Percentiles rank a stretch among this genome's conserved stretches.
phyloP scores from a whole-genome alignment of 1,139 yeast species.

The Yamadazyma diospyri region DNA sequence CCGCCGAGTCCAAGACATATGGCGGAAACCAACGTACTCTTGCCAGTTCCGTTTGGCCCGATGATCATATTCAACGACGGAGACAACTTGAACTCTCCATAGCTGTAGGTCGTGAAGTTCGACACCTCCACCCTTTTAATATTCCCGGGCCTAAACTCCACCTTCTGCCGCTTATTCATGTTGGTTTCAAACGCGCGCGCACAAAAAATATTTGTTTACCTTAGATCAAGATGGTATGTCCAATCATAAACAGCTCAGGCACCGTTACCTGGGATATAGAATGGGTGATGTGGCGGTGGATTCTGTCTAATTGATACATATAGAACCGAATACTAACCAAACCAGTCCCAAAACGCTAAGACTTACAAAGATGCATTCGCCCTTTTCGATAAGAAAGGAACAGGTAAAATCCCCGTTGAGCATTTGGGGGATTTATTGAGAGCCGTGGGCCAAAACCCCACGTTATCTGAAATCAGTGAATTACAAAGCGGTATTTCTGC shows the following conservation, averaged over 20 bases:
- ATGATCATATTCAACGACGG: conserved; percentile 89
- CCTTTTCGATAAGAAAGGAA: conserved; percentile 93
- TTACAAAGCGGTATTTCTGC: conserved; percentile 51
- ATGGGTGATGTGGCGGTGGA: not conserved
- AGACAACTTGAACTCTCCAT: conserved; percentile 74
- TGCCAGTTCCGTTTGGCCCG: conserved; percentile 98
- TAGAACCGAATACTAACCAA: conserved; percentile 4
- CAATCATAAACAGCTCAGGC: too few species aligned
- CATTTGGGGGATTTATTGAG: conserved; percentile 90
- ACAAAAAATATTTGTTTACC: conserved; percentile 4
- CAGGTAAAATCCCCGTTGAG: conserved; percentile 86
- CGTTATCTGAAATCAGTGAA: conserved; percentile 81
- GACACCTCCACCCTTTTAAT: conserved; percentile 61
- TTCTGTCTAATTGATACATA: too few species aligned
- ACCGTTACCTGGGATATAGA: too few species aligned
- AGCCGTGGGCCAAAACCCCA: conserved; percentile 98
- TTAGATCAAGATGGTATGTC: conserved; percentile 6
- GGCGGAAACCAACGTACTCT: conserved; percentile 91
- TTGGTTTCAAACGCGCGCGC: conserved; percentile 1
- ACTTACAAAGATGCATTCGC: conserved; percentile 97
- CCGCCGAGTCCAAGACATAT: conserved; percentile 90
- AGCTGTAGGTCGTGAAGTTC: conserved; percentile 81
- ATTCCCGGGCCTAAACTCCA: conserved; percentile 53
- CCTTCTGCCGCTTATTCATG: conserved; percentile 2
- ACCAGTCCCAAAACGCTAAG: conserved; percentile 49